These are phyloP conservation scores for Didymella sp. DNA, from an alignment of 2,329 filamentous ascomycete genomes.

Conservation along the genomic window DNA sequence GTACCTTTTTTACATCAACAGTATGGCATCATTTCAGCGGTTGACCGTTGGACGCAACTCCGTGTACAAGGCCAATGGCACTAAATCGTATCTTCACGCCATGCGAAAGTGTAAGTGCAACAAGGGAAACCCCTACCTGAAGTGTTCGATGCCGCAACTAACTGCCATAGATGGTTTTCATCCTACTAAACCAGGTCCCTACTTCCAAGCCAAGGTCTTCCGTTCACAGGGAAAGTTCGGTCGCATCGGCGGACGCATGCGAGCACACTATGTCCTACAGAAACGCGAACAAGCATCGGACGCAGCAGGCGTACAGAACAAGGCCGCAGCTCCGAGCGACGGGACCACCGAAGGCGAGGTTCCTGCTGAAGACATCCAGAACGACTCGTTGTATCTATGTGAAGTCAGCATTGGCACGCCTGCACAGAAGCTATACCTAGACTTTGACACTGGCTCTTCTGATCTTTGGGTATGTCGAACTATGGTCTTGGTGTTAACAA, in stretches of 20 bases:
- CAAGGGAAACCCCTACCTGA: not conserved
- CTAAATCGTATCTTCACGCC: conserved; percentile 27
- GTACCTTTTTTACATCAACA: not conserved
- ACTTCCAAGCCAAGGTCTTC: conserved; percentile 33
- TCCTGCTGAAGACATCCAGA: conserved; percentile 68
- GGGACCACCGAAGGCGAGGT: conserved; percentile 25
- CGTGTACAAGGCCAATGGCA: conserved; percentile 29
- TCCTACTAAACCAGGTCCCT: conserved; percentile 35
- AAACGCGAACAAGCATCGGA: conserved; percentile 23
- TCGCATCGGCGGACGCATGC: conserved; percentile 30
- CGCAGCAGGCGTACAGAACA: conserved; percentile 9
- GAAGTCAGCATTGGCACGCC: conserved; percentile 70
- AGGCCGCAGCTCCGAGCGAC: conserved; percentile 5
- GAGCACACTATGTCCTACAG: conserved; percentile 28
- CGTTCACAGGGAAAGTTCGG: conserved; percentile 33
- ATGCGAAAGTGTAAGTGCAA: conserved; percentile 27
- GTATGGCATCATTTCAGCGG: conserved; percentile 28
- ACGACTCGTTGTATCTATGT: conserved; percentile 70
- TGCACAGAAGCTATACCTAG: conserved; percentile 63
- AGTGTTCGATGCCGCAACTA: not conserved
- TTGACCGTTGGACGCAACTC: conserved; percentile 27
- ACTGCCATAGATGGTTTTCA: conserved; percentile 30
- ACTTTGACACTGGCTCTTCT: conserved; percentile 75
- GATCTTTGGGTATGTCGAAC: conserved; percentile 65
- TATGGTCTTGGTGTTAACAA: not conserved